These are phyloP conservation scores for Globisporangium paroecandrum DNA, from an alignment of 352 stramenopile species.

Conservation along the genomic window DNA sequence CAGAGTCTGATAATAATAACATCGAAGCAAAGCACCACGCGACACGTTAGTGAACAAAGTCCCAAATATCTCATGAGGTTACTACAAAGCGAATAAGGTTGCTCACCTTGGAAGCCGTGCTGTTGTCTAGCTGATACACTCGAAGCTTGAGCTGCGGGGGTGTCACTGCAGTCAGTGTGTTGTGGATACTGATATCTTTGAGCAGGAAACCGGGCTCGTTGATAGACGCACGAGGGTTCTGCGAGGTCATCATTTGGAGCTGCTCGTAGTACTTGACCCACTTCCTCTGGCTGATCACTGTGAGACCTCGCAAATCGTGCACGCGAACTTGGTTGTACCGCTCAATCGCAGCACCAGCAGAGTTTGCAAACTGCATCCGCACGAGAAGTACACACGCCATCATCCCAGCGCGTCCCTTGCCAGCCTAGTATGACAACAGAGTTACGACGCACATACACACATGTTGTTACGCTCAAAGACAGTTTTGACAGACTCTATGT, in stretches of 20 bases:
- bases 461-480: background rate
- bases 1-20: constrained; percentile 16
- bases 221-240: background rate
- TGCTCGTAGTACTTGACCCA: constrained; percentile 70
- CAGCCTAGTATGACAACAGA: constrained; percentile 27
- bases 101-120: constrained; percentile 27
- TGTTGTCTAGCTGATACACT: constrained; percentile 33
- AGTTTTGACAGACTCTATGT: no score
- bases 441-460: background rate
- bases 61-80: no score
- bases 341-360: constrained; percentile 49
- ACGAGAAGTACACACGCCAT: constrained; percentile 77
- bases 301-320: constrained; percentile 50
- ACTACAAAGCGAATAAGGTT: no score
- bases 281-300: constrained; percentile 65
- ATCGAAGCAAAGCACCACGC: background rate
- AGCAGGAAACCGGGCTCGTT: constrained; percentile 10
- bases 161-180: constrained; percentile 16
- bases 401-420: constrained; percentile 73
- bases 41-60: background rate
- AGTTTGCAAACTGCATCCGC: constrained; percentile 49
- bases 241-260: background rate
- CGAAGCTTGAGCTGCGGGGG: constrained; percentile 37
- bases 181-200: constrained; percentile 12
- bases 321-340: constrained; percentile 68